phyloP scores from a whole-genome alignment of 2,329 filamentous ascomycete species.

The Xylariaceae sp. region DNA sequence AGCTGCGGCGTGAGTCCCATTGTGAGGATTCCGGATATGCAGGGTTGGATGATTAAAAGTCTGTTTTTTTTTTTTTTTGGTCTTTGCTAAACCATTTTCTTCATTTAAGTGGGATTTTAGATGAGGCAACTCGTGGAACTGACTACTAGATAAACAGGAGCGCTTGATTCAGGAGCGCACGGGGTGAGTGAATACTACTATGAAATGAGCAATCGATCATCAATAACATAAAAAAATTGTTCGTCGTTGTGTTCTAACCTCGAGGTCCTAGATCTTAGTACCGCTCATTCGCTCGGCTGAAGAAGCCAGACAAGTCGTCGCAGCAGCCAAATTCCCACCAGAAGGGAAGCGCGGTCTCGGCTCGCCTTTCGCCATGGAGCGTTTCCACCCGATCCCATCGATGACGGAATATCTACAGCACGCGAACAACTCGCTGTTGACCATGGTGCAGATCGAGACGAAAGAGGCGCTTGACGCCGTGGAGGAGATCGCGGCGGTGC shows the following conservation, averaged over 20 bases:
- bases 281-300: constrained; percentile 50
- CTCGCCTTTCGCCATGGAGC: constrained; percentile 49
- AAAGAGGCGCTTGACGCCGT: constrained; percentile 54
- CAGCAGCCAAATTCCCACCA: constrained; percentile 52
- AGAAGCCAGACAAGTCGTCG: constrained; percentile 46
- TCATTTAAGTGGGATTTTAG: too few species aligned
- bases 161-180: constrained; percentile 52
- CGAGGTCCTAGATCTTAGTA: constrained; percentile 39
- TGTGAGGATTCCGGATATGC: constrained; percentile 53
- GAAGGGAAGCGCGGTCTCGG: constrained; percentile 50
- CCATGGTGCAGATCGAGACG: constrained; percentile 65
- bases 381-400: constrained; percentile 42
- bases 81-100: too few species aligned
- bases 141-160: constrained; percentile 37
- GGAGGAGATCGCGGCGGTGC: constrained; percentile 55
- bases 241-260: constrained; percentile 3
- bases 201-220: background rate
- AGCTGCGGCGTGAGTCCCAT: constrained; percentile 50
- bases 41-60: constrained; percentile 54
- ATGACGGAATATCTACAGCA: constrained; percentile 52
- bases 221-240: background rate
- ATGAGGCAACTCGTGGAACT: too few species aligned
- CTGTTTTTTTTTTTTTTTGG: constrained; percentile 23
- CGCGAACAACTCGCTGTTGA: constrained; percentile 52
- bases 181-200: constrained; percentile 38